These are phyloP conservation scores for Triticum aestivum DNA, from an alignment of 176 grass and related monocot species.

Conservation along the genomic window IWGSC_CS_RefSeq_v2.1 NC_057797.1:673039934-673040433, in stretches of 20 bases:
- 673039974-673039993: constrained; percentile 46
- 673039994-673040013: constrained; percentile 81
- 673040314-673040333: constrained; percentile 72
- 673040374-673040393: constrained; percentile 78
- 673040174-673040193: constrained; percentile 72
- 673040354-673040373: constrained; percentile 77
- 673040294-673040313: constrained; percentile 75
- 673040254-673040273: constrained; percentile 70
- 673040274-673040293: constrained; percentile 93
- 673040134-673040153: constrained; percentile 57
- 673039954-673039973: constrained; percentile 64
- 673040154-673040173: constrained; percentile 64
- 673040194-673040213: constrained; percentile 78
- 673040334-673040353: constrained; percentile 82
- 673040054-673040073: constrained; percentile 57
- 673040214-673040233: constrained; percentile 82
- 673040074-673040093: constrained; percentile 77
- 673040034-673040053: constrained; percentile 89
- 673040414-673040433: constrained; percentile 58
- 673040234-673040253: constrained; percentile 79
- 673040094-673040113: constrained; percentile 77
- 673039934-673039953: constrained; percentile 45
- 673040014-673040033: constrained; percentile 69
- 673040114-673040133: constrained; percentile 74
- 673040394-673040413: constrained; percentile 69